Base-by-base conservation (phyloP, 2,329 filamentous ascomycete genomes). In the Berkeleyomyces basicola region DNA sequence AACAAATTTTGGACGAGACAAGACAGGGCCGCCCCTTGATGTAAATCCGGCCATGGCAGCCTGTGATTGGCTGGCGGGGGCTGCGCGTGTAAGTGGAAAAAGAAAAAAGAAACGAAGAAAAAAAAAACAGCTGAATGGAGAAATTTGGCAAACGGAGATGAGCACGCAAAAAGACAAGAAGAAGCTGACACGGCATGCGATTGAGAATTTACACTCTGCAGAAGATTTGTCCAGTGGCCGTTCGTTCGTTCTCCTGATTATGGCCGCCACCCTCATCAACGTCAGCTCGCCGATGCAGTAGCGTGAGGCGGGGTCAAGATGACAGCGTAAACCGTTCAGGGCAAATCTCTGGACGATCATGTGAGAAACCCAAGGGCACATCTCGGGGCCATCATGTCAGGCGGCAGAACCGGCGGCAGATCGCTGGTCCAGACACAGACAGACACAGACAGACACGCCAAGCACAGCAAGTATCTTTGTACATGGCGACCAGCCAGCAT, bases 1-100 rank as follows among this genome's bases (percentile, higher is more conserved):
- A 55, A 39, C 51, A 55, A 39, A 37, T 37, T 55, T 55, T 55
- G 51, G 51, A n/a, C 51, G 51, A 55, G 51, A 55, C 51, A 55
- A 55, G 51, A 55, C 33, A 36, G 36, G 36, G 51, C 43, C 43
- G 51, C 14, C 51, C 51, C 37, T 31, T 14, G 31, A 55, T n/a
- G 51, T 55, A 31, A 55, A 39, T 31, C 37, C 37, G 51, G 16
- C 3, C 4, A 40, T 40, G 36, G 4, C 14, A 23, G 23, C 23
- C 23, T 23, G 23, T 23, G 23, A 23, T 23, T 23, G 23, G 23
- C 23, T 23, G 23, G 23, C 23, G 23, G 23, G 23, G 23, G 23
- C 23, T 23, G 23, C 23, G 23, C 23, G 23, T 23, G 23, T 23
- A 23, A 23, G 23, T 23, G 23, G 2, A 58, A 14, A 11, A 16